phyloP scores from a whole-genome alignment of 176 grass and related monocot species.

The Musa acuminata region DNA sequence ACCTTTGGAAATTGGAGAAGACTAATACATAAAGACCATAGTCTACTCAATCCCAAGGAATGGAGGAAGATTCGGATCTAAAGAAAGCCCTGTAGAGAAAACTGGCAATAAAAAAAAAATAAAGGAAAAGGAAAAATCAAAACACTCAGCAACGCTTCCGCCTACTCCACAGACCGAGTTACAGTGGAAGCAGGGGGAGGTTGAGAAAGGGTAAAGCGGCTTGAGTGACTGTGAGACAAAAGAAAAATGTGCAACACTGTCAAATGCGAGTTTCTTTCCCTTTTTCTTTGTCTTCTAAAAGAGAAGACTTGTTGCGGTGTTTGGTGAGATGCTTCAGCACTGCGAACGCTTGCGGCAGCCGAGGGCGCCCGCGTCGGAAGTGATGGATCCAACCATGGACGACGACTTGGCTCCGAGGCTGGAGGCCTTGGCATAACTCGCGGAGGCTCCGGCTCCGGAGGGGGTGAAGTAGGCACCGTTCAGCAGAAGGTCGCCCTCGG shows the following conservation, averaged over 20 bases:
- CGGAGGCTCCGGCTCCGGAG: slow-evolving; percentile 4
- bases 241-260: neutral
- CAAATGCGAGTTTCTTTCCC: neutral
- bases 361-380: neutral
- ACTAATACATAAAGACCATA: no score
- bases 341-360: neutral
- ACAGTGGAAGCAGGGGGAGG: slow-evolving; percentile 5
- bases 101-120: neutral
- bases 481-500: slow-evolving; percentile 1
- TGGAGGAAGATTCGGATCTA: no score
- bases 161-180: neutral
- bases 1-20: no score
- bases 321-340: neutral
- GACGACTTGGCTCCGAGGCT: slow-evolving; percentile 10
- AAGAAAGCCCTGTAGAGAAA: neutral
- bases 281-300: neutral
- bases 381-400: slow-evolving; percentile 6
- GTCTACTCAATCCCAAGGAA: no score
- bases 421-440: slow-evolving; percentile 8
- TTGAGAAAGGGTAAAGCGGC: neutral
- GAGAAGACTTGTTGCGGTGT: neutral
- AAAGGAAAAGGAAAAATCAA: neutral
- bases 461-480: slow-evolving; percentile 11
- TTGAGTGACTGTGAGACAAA: neutral
- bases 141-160: slow-evolving; percentile 8